A percentile compares a stretch with the other conserved stretches of the same genome.
These are phyloP conservation scores for Hylodesmum podocarpum DNA, from an alignment of 306 rosid genomes.

Conservation along the genomic window DNA sequence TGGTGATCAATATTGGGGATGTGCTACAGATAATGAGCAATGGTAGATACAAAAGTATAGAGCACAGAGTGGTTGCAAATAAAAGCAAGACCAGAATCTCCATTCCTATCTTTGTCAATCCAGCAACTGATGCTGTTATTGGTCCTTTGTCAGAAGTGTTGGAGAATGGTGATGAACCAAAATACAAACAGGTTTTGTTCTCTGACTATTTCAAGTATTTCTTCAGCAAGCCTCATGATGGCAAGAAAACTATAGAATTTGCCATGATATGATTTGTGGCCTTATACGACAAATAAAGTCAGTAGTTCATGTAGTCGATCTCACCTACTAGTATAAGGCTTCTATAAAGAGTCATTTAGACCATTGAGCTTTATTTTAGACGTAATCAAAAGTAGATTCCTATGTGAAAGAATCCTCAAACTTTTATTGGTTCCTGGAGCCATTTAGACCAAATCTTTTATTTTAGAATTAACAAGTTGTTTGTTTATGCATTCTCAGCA, in stretches of 20 bases:
- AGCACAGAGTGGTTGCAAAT: constrained; percentile 39
- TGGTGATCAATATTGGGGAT: constrained; percentile 47
- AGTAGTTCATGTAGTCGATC: no score
- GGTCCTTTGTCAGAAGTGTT: constrained; percentile 45
- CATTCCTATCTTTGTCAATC: constrained; percentile 46
- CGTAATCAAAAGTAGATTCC: background rate
- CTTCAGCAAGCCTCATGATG: constrained; percentile 54
- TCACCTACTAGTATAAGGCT: no score
- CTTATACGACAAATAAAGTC: no score
- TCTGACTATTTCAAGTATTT: constrained; percentile 44
- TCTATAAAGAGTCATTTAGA: no score
- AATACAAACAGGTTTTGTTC: constrained; percentile 38
- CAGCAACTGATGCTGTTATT: constrained; percentile 35
- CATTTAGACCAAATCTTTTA: background rate
- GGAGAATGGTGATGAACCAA: constrained; percentile 37
- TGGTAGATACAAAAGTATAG: constrained; percentile 38
- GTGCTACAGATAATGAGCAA: constrained; percentile 50
- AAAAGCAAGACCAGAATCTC: constrained; percentile 39
- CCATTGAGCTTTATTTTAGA: background rate
- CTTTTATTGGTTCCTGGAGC: background rate
- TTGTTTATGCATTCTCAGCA: background rate
- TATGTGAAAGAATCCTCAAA: background rate
- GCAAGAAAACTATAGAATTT: constrained; percentile 42
- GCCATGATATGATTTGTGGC: constrained; percentile 29
- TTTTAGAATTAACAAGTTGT: background rate